A percentile compares a stretch with the other conserved stretches of the same genome.
phyloP scores from a whole-genome alignment of 768 basidiomycete species.

The Boletus subcaerulescens region DNA sequence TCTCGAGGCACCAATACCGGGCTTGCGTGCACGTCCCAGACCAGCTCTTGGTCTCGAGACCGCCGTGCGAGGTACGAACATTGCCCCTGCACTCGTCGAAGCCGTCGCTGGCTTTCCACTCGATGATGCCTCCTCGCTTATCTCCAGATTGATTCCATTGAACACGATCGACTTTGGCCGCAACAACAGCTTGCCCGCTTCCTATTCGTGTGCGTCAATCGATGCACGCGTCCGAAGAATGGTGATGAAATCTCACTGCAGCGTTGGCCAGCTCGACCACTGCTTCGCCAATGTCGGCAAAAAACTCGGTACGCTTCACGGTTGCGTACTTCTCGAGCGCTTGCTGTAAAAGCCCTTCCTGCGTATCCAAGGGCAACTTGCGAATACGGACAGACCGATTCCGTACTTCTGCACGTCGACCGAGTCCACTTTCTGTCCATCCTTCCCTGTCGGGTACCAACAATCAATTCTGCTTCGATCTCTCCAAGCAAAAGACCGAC shows the following conservation, averaged over 20 bases:
- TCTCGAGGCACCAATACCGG: slow-evolving; percentile 22
- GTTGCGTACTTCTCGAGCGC: slow-evolving; percentile 71
- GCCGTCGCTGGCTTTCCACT: slow-evolving; percentile 33
- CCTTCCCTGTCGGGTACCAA: slow-evolving; percentile 32
- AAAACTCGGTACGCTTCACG: slow-evolving; percentile 74
- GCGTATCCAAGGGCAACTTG: slow-evolving; percentile 70
- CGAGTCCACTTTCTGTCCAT: slow-evolving; percentile 54
- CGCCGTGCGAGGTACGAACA: slow-evolving; percentile 69
- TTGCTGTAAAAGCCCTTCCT: slow-evolving; percentile 93
- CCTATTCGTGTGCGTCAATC: slow-evolving; percentile 43
- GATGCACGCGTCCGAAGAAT: neutral
- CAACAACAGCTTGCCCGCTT: slow-evolving; percentile 77
- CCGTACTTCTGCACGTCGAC: slow-evolving; percentile 52
- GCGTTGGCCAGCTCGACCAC: slow-evolving; percentile 62
- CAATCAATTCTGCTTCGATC: neutral
- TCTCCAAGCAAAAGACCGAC: slow-evolving; percentile 35
- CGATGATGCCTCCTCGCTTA: slow-evolving; percentile 53
- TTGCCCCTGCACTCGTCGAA: slow-evolving; percentile 39
- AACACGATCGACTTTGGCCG: slow-evolving; percentile 70
- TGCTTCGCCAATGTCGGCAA: slow-evolving; percentile 57
- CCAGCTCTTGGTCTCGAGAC: slow-evolving; percentile 69
- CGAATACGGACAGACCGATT: slow-evolving; percentile 74
- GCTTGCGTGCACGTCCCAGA: slow-evolving; percentile 54
- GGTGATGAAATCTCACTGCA: slow-evolving; percentile 45
- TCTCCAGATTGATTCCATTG: slow-evolving; percentile 53